Evolutionary conservation across 768 basidiomycete genomes (phyloP), one percentile per base, ranked within the genome.

Genomic region (Macrocybe gigantea): DNA sequence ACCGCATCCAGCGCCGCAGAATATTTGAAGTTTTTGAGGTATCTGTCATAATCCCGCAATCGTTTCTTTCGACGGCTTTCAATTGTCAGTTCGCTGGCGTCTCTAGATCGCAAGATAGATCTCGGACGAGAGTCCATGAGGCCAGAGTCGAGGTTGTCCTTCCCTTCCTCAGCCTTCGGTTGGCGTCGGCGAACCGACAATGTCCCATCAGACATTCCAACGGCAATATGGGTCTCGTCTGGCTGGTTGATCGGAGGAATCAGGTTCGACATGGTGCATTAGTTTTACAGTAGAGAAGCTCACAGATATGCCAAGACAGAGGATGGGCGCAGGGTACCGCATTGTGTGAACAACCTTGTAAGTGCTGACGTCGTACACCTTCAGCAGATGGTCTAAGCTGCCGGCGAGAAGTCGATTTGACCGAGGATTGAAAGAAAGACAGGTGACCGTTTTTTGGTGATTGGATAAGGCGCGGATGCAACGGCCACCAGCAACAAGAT

Each of bases 331-430:
- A 5, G 95, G 90, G 65, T 98, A 98, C 39, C 96, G 85, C 92
- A 99, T 98, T 4, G 96, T 97, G 60, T 99, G 96, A 10, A 96
- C 83, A 33, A 99, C 96, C 59, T 89, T 88, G 74, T 95, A 97
- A 11, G 82, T 82, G 61, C 87, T 81, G 34, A 94, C 83, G 65
- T 98, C 95, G 69, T 98, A 99, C 33, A 97, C 94, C 68, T 99
- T 99, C 49, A 98, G 91, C 88, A 99, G 88, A 56, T 95, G 93
- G 63, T 99, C 96, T 52, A 99, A 72, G 38, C 89, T 83, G 31
- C 93, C 96, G 0, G 91, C 92, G 40, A 99, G 72, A 2, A 98
- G 75, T 34, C 93, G 79, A 54, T 81, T 79, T 29, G 87, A 82
- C 43, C 72, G 77, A 31, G 85, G 60, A 60, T 92, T 85, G 64